These are phyloP conservation scores for Niveomyces coronatus DNA, from an alignment of 2,329 filamentous ascomycete genomes.

Conservation along the genomic window DNA sequence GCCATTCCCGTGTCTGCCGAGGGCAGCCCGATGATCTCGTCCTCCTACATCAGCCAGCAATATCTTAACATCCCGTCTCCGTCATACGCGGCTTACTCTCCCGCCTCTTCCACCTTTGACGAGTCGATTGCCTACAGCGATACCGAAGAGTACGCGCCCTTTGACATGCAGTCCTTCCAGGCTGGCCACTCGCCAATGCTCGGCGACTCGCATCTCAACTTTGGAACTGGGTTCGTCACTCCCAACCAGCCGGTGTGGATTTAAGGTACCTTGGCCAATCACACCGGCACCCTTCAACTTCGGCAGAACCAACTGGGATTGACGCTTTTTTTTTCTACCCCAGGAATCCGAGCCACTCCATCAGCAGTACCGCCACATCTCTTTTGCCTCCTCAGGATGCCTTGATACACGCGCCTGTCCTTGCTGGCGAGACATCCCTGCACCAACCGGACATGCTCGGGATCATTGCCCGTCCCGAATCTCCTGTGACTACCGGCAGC, in stretches of 20 bases:
- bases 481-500: conserved; percentile 27
- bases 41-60: conserved; percentile 42
- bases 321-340: conserved; percentile 34
- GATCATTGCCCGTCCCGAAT: conserved; percentile 36
- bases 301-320: conserved; percentile 38
- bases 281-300: conserved; percentile 28
- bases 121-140: conserved; percentile 55
- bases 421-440: conserved; percentile 28
- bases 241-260: conserved; percentile 53
- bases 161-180: conserved; percentile 34
- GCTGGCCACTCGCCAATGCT: conserved; percentile 35
- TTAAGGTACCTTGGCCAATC: conserved; percentile 31
- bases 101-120: conserved; percentile 52
- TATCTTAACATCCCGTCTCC: conserved; percentile 56
- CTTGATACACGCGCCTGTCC: conserved; percentile 24
- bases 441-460: conserved; percentile 29
- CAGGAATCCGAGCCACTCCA: conserved; percentile 29
- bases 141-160: conserved; percentile 44
- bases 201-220: conserved; percentile 33
- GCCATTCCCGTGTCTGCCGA: conserved; percentile 37
- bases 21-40: conserved; percentile 46
- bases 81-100: conserved; percentile 49
- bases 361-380: conserved; percentile 34
- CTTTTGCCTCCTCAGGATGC: conserved; percentile 33
- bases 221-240: conserved; percentile 49